Evolutionary conservation across 805 yeast genomes (phyloP).

Genomic region (Saccharomycopsis capsularis): DNA sequence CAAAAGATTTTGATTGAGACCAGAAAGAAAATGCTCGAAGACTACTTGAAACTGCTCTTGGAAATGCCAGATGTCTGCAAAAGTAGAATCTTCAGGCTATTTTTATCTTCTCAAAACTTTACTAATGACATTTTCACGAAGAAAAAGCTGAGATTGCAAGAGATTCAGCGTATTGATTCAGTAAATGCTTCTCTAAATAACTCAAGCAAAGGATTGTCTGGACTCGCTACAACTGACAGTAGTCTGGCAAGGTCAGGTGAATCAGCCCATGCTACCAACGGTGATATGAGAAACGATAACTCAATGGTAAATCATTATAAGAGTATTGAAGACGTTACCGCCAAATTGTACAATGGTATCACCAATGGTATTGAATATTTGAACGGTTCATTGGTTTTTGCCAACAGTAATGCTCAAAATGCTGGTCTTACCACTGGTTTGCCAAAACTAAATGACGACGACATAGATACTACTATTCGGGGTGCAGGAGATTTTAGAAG

Average conservation of each 20-base stretch:
- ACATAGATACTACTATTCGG: neutral
- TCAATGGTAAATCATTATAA: slow-evolving; percentile 11
- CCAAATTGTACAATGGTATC: slow-evolving; percentile 29
- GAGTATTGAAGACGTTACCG: slow-evolving; percentile 25
- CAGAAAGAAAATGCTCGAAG: slow-evolving; percentile 54
- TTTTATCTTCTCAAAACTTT: slow-evolving; percentile 68
- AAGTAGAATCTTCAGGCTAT: slow-evolving; percentile 63
- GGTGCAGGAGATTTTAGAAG: neutral
- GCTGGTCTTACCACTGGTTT: slow-evolving; percentile 12
- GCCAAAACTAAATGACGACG: neutral
- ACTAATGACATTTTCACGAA: slow-evolving; percentile 25
- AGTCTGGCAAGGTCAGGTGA: neutral
- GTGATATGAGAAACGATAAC: neutral
- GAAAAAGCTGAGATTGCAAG: slow-evolving; percentile 11
- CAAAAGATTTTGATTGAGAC: slow-evolving; percentile 54
- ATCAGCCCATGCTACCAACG: neutral
- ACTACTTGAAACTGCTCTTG: slow-evolving; percentile 52
- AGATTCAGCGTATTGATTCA: neutral
- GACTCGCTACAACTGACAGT: neutral
- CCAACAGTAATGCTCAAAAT: slow-evolving; percentile 10
- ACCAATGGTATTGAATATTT: slow-evolving; percentile 24
- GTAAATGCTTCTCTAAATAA: neutral
- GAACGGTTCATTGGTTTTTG: slow-evolving; percentile 17
- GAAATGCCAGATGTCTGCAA: slow-evolving; percentile 64
- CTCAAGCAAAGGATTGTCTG: too few species aligned